A percentile compares a stretch with the other conserved stretches of the same genome.
Conservation (phyloP, 2,329 filamentous ascomycete genomes). For the Ophiocordyceps australis region DNA sequence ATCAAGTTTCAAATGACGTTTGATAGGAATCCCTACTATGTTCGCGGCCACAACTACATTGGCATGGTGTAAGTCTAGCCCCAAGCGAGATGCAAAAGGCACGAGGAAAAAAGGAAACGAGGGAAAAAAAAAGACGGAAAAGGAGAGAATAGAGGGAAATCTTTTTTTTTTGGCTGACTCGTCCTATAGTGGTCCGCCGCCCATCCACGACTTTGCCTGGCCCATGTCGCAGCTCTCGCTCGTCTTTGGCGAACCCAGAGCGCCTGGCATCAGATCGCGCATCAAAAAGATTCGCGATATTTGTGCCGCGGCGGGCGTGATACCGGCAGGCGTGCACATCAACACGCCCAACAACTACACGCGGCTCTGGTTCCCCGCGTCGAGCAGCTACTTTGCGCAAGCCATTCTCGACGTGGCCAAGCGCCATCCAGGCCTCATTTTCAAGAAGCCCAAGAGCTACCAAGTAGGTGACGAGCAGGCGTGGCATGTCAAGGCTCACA, state of each 20-base stretch:
- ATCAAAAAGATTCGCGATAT: constrained; percentile 19
- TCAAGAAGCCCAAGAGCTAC: too few relatives aligned
- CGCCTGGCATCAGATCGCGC: constrained; percentile 15
- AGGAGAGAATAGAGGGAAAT: not conserved
- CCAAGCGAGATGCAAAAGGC: too few relatives aligned
- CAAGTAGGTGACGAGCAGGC: too few relatives aligned
- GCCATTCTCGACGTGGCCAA: constrained; percentile 54
- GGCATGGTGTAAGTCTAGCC: too few relatives aligned
- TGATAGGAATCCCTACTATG: constrained; percentile 61
- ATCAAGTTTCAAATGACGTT: constrained; percentile 64
- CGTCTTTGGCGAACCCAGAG: constrained; percentile 24
- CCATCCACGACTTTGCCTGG: constrained; percentile 36
- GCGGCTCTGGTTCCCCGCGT: constrained; percentile 27
- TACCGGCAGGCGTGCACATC: constrained; percentile 28
- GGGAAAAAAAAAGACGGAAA: not conserved
- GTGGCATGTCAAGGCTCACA: too few relatives aligned
- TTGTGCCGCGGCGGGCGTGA: constrained; percentile 21
- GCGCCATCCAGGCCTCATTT: constrained; percentile 60
- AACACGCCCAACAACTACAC: constrained; percentile 21
- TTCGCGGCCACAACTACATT: too few relatives aligned
- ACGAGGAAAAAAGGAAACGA: too few relatives aligned
- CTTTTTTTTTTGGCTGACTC: constrained; percentile 26
- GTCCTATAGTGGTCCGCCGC: constrained; percentile 52
- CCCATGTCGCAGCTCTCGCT: constrained; percentile 36
- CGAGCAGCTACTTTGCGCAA: constrained; percentile 23